These are phyloP conservation scores for Aspergillus tanneri DNA, from an alignment of 2,329 filamentous ascomycete species.

Conservation along the genomic window DNA sequence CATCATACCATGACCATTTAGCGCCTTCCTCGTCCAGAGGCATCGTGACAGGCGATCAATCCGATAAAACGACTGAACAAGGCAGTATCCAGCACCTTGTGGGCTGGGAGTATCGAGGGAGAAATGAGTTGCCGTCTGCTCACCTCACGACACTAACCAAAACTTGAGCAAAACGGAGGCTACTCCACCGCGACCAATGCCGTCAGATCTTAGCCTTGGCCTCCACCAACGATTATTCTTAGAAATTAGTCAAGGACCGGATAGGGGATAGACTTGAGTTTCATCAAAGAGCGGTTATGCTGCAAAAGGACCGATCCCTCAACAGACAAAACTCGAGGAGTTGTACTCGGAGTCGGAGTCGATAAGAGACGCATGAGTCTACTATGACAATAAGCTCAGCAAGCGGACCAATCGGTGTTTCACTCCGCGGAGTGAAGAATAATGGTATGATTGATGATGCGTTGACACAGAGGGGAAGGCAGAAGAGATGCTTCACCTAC, in stretches of 20 bases:
- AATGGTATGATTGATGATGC: no score
- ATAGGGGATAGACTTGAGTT: neutral
- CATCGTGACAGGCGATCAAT: slow-evolving; percentile 30
- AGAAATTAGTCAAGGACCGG: neutral
- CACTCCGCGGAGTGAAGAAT: no score
- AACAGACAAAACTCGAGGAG: no score
- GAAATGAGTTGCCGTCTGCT: neutral
- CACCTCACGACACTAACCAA: neutral
- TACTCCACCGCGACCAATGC: neutral
- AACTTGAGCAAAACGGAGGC: neutral
- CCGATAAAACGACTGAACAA: neutral
- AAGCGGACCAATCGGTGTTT: no score
- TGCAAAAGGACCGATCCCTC: no score
- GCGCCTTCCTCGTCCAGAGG: slow-evolving; percentile 46
- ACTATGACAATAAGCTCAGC: no score
- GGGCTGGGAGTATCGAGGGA: neutral
- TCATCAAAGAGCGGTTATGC: no score
- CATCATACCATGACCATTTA: slow-evolving; percentile 48
- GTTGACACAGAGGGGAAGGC: no score
- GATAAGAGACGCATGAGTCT: no score
- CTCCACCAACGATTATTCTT: neutral
- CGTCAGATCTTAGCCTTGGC: neutral
- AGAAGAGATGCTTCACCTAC: no score
- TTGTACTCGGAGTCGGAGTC: no score
- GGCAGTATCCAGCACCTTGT: neutral